A percentile compares a stretch with the other conserved stretches of the same genome.
These are phyloP conservation scores for Malus hybrid DNA, from an alignment of 331 rosid species.

Conservation along the genomic window DNA sequence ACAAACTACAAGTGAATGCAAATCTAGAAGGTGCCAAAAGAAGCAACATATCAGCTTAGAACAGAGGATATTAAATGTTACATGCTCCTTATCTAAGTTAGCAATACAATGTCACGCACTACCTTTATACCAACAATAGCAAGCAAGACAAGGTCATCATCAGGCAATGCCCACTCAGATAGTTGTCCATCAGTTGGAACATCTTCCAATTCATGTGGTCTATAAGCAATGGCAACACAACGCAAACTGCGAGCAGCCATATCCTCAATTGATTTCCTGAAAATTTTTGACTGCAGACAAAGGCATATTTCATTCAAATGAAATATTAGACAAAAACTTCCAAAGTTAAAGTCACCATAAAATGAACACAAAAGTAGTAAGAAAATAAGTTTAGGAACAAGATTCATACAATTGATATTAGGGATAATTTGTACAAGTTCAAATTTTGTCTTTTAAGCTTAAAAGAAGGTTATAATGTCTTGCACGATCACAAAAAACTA, in stretches of 20 bases:
- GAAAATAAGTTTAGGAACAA: background rate
- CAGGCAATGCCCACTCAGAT: constrained; percentile 79
- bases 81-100: background rate
- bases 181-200: constrained; percentile 66
- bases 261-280: constrained; percentile 70
- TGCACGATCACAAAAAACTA: background rate
- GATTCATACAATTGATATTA: background rate
- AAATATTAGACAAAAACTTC: background rate
- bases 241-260: constrained; percentile 84
- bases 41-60: background rate
- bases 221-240: constrained; percentile 93
- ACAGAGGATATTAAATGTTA: background rate
- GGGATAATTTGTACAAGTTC: background rate
- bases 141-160: constrained; percentile 69
- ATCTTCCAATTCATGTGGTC: constrained; percentile 43
- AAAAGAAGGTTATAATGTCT: background rate
- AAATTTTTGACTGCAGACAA: constrained; percentile 40
- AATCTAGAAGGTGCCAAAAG: background rate
- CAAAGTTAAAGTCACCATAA: background rate
- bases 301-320: background rate
- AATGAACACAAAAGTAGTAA: background rate
- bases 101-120: background rate
- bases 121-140: constrained; percentile 98
- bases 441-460: background rate
- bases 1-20: background rate